These are phyloP conservation scores for Tricholoma flavovirens DNA, from an alignment of 768 basidiomycete species.

Conservation along the genomic window DNA sequence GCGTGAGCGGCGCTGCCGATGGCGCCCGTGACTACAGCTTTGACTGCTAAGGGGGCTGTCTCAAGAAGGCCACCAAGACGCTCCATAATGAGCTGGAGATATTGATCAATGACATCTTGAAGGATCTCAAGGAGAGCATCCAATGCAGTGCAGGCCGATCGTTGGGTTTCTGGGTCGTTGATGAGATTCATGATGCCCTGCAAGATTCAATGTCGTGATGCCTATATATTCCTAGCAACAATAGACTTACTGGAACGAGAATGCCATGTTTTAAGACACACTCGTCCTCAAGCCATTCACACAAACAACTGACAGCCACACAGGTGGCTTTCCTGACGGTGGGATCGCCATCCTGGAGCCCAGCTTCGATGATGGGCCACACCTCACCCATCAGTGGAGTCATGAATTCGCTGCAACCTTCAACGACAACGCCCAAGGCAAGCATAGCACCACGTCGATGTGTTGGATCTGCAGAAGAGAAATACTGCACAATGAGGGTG, in stretches of 20 bases:
- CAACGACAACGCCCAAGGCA: slow-evolving; percentile 91
- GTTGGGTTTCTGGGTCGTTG: slow-evolving; percentile 80
- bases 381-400: slow-evolving; percentile 86
- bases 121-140: slow-evolving; percentile 95
- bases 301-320: slow-evolving; percentile 90
- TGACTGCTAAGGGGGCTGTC: slow-evolving; percentile 79
- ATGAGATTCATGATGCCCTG: slow-evolving; percentile 90
- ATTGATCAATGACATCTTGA: slow-evolving; percentile 83
- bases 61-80: slow-evolving; percentile 83
- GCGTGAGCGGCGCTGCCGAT: slow-evolving; percentile 98
- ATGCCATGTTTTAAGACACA: slow-evolving; percentile 76
- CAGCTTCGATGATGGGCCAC: slow-evolving; percentile 91
- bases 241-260: slow-evolving; percentile 71
- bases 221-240: background rate
- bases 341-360: slow-evolving; percentile 78
- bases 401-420: slow-evolving; percentile 98
- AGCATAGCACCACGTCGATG: slow-evolving; percentile 91
- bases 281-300: slow-evolving; percentile 96
- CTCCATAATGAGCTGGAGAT: slow-evolving; percentile 93
- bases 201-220: background rate
- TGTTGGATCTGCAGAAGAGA: slow-evolving; percentile 70
- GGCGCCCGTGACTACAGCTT: slow-evolving; percentile 93
- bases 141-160: slow-evolving; percentile 92
- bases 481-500: slow-evolving; percentile 76
- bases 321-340: slow-evolving; percentile 94